These are phyloP conservation scores for Punctularia strigosozonata DNA, from an alignment of 768 basidiomycete genomes.

Conservation along the genomic window DNA sequence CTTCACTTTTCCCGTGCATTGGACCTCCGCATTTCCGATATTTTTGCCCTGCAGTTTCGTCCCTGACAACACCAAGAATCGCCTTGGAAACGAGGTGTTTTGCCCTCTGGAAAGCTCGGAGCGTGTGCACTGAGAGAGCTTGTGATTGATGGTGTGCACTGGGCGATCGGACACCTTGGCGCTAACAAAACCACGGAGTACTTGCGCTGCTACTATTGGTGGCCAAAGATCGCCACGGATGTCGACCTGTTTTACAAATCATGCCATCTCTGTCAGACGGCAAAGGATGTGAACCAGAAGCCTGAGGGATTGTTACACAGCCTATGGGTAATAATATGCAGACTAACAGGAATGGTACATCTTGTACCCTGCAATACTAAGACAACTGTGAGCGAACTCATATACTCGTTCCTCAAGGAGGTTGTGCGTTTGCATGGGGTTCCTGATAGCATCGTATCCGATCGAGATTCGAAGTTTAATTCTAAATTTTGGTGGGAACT, in stretches of 20 bases:
- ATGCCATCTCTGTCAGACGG: too few species aligned
- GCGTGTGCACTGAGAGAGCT: too few species aligned
- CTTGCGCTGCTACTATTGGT: not conserved
- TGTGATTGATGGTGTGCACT: too few species aligned
- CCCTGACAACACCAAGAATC: too few species aligned
- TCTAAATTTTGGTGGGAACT: constrained; percentile 22
- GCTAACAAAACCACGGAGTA: not conserved
- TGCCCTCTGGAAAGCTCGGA: too few species aligned
- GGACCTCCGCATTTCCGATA: too few species aligned
- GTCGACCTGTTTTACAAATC: too few species aligned
- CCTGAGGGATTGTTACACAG: too few species aligned
- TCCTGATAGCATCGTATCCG: constrained; percentile 18
- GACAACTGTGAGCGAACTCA: constrained; percentile 7
- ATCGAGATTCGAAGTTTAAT: constrained; percentile 21
- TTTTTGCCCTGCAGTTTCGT: too few species aligned
- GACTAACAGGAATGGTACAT: constrained; percentile 7
- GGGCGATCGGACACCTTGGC: not conserved
- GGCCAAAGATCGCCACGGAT: not conserved
- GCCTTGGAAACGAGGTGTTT: too few species aligned
- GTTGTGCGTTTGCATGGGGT: constrained; percentile 13
- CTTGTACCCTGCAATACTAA: constrained; percentile 4
- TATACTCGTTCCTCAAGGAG: constrained; percentile 2
- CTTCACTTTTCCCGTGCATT: too few species aligned
- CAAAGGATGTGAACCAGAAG: too few species aligned
- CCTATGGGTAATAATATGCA: constrained; percentile 7